These are phyloP conservation scores for Athelia psychrophila DNA, from an alignment of 1,284 basidiomycete species.

Conservation along the genomic window DNA sequence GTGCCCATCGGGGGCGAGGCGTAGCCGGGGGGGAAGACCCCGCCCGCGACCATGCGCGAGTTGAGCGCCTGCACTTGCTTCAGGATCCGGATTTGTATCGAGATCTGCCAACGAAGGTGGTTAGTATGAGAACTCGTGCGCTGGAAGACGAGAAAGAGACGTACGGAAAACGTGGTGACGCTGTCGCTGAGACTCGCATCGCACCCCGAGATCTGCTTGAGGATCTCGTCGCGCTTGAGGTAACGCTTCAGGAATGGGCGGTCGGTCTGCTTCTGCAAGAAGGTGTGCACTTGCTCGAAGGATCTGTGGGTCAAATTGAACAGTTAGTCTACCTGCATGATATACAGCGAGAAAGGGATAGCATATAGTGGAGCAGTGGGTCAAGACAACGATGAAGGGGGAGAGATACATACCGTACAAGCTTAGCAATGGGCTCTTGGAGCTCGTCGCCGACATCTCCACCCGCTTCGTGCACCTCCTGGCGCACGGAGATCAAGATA, in stretches of 20 bases:
- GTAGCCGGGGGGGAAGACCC: background rate
- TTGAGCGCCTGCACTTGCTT: conserved; percentile 42
- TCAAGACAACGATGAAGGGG: background rate
- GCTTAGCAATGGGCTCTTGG: conserved; percentile 26
- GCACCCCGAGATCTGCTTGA: conserved; percentile 50
- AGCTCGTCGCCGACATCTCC: conserved; percentile 33
- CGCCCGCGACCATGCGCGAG: conserved; percentile 18
- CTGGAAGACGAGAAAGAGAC: conserved; percentile 15
- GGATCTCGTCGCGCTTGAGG: conserved; percentile 71
- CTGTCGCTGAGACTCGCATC: conserved; percentile 53
- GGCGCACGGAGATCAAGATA: conserved; percentile 38
- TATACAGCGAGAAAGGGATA: too few relatives aligned
- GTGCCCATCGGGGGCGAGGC: background rate
- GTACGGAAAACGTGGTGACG: conserved; percentile 52
- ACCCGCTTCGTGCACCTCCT: conserved; percentile 40
- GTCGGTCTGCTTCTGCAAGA: conserved; percentile 58
- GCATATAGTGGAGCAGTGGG: background rate
- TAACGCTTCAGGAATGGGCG: conserved; percentile 79
- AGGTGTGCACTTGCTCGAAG: conserved; percentile 43
- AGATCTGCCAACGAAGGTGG: conserved; percentile 25
- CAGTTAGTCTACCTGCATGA: background rate
- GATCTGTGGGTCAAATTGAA: conserved; percentile 25
- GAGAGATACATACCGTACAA: too few relatives aligned
- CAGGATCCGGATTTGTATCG: conserved; percentile 60
- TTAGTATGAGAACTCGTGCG: background rate